These are phyloP conservation scores for Podila clonocystis DNA, from an alignment of 192 early-diverging fungal species.

Conservation along the genomic window DNA sequence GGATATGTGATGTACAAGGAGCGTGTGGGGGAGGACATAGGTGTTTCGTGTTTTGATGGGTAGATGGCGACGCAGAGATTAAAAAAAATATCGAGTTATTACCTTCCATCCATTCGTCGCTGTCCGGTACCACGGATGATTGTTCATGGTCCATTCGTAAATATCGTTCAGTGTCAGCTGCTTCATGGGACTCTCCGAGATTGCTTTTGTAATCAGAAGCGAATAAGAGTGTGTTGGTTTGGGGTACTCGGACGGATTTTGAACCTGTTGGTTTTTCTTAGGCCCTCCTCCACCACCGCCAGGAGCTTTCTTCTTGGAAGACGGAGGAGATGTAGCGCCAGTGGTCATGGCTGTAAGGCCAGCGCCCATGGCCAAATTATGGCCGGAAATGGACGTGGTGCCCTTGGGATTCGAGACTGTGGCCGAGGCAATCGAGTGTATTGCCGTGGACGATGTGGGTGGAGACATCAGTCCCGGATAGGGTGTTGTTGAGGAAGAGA, in stretches of 20 bases:
- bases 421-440: neutral
- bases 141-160: constrained; percentile 83
- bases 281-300: neutral
- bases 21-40: neutral
- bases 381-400: neutral
- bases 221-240: constrained; percentile 89
- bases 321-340: neutral
- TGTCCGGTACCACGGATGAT: constrained; percentile 83
- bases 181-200: constrained; percentile 68
- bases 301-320: neutral
- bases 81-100: neutral
- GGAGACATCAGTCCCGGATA: neutral
- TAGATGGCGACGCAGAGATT: neutral
- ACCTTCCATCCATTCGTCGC: constrained; percentile 77
- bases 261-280: constrained; percentile 12
- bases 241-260: constrained; percentile 32
- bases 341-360: neutral
- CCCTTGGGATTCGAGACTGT: neutral
- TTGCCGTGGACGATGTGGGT: neutral
- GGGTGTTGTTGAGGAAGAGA: neutral
- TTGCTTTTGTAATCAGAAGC: constrained; percentile 85
- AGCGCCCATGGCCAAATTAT: neutral
- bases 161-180: constrained; percentile 89
- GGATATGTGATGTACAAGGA: neutral
- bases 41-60: neutral